Evolutionary conservation across 164 flowering plant species (phyloP).

Genomic region (Houttuynia cordata): DNA sequence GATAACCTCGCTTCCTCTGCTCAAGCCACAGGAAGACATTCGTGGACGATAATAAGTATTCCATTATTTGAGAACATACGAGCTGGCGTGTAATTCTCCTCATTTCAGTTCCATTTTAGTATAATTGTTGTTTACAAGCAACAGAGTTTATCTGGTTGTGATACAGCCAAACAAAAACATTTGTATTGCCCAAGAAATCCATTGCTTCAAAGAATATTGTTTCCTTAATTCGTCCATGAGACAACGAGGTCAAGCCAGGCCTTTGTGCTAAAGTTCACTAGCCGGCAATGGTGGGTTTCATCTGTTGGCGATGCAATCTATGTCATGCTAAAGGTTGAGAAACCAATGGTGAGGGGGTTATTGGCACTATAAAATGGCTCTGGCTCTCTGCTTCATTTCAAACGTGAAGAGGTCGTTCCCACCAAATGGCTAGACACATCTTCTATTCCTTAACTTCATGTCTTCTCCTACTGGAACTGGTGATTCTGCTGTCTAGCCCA

Average conservation of each 20-base stretch:
- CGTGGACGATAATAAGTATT: neutral
- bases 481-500: neutral
- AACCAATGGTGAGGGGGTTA: neutral
- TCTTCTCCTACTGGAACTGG: neutral
- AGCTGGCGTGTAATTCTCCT: neutral
- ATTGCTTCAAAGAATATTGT: neutral
- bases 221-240: neutral
- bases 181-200: neutral
- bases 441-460: neutral
- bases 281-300: neutral
- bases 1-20: neutral
- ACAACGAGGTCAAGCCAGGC: neutral
- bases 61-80: neutral
- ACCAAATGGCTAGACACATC: neutral
- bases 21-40: neutral
- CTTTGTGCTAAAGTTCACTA: neutral
- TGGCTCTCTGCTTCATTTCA: neutral
- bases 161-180: neutral
- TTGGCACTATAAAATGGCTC: neutral
- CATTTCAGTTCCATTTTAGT: neutral
- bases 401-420: neutral
- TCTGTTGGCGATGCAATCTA: neutral
- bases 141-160: neutral
- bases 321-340: neutral
- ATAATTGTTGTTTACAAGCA: neutral